Conservation (phyloP, 2,329 filamentous ascomycete species). For the Penicillium frequentans region DNA sequence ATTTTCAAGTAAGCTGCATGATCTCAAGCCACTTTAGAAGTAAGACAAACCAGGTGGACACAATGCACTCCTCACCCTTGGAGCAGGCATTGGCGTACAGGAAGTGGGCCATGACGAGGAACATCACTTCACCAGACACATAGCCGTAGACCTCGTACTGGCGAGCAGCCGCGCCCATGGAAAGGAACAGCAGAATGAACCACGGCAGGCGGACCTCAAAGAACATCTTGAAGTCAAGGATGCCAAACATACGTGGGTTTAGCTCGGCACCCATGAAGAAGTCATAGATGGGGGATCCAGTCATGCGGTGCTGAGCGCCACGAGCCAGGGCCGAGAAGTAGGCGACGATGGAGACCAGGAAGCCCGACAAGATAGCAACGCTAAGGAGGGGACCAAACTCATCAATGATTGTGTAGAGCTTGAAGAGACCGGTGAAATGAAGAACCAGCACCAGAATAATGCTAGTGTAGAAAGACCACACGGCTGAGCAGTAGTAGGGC, state of each 20-base stretch:
- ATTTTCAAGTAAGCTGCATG: slow-evolving; percentile 12
- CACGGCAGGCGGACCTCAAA: slow-evolving; percentile 90
- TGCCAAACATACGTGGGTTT: slow-evolving; percentile 80
- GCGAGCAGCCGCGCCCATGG: slow-evolving; percentile 71
- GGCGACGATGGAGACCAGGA: slow-evolving; percentile 75
- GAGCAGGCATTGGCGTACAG: slow-evolving; percentile 89
- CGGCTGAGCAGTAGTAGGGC: slow-evolving; percentile 90
- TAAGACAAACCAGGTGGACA: slow-evolving; percentile 70
- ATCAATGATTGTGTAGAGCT: slow-evolving; percentile 87
- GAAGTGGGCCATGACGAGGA: slow-evolving; percentile 86
- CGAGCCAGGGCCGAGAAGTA: slow-evolving; percentile 82
- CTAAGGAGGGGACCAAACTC: slow-evolving; percentile 92
- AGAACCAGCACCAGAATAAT: slow-evolving; percentile 69
- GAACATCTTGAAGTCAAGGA: slow-evolving; percentile 93
- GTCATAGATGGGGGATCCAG: slow-evolving; percentile 75
- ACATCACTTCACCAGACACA: slow-evolving; percentile 78
- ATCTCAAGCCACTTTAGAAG: too few species aligned
- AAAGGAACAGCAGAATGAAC: slow-evolving; percentile 83
- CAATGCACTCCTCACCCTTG: slow-evolving; percentile 89
- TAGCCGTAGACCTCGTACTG: slow-evolving; percentile 86
- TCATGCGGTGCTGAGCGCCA: slow-evolving; percentile 89
- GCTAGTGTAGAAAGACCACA: slow-evolving; percentile 83
- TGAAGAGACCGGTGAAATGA: slow-evolving; percentile 83
- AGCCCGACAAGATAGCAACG: slow-evolving; percentile 89
- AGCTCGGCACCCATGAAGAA: slow-evolving; percentile 91